Base-by-base conservation (phyloP, 2,329 filamentous ascomycete genomes). In the Gliomastix tumulicola region DNA sequence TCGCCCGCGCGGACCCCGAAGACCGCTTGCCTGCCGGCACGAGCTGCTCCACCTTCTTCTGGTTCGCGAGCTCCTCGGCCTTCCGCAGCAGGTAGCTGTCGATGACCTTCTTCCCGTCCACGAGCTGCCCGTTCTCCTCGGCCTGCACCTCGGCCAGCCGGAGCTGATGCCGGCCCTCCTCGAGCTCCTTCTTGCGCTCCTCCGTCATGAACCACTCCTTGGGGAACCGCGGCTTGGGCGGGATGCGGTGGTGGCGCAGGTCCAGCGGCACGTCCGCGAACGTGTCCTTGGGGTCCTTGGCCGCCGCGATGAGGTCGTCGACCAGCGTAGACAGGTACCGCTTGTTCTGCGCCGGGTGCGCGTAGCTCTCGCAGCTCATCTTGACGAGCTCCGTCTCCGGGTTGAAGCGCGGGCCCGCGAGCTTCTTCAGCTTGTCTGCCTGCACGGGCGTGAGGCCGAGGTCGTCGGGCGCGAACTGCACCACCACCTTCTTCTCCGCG, bases 261-360 rank as follows among this genome's bases (percentile, higher is more conserved):
- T 98, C 89, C 34, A 97, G 73, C 3, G 92, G 90, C 21, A 98
- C 65, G 56, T 98, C 92, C 46, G 81, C 81, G 51, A 97, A 96
- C 10, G 76, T 84, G 48, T 98, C 90, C 25, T 66, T 75, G 18
- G 74, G 68, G 54, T 95, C 82, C 69, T 80, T 85, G 40, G 89
- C 88, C 54, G 87, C 80, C 7, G 66, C 68, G 41, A 98, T 65
- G 46, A 98, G 65, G 34, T 71, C 76, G 44, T 82, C 70, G 34
- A 97, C 76, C 34, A 88, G 62, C 50, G 94, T 87, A 36, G 79
- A 83, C 17, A 98, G 71, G 57, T 92, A 92, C n/a, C 87, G 80
- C 72, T 97, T 98, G 69, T 98, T 98, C 67, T 97, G 89, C 15
- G 89, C 87, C 55, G 88, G 84, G 38, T 89, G 85, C 55, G 87